Conservation (phyloP, 2,329 filamentous ascomycete species). For the Fusarium incarnatum region DNA sequence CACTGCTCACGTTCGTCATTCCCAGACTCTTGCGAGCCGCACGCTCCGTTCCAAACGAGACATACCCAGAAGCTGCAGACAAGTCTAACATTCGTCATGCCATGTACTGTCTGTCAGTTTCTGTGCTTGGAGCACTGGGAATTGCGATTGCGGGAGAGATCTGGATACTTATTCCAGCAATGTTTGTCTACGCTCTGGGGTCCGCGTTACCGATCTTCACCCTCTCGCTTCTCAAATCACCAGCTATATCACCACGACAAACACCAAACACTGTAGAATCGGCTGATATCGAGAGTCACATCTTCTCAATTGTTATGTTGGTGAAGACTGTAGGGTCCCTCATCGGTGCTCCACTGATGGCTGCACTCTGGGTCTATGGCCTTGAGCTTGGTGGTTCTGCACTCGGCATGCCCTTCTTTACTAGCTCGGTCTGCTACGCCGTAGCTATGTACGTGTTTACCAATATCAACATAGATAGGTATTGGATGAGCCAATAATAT, state of each 20-base stretch:
- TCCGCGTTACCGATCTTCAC: constrained; percentile 64
- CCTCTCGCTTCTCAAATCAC: constrained; percentile 60
- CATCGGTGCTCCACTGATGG: constrained; percentile 61
- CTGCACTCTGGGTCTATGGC: constrained; percentile 59
- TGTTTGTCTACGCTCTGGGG: constrained; percentile 61
- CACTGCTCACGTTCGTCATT: constrained; percentile 56
- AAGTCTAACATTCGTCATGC: constrained; percentile 35
- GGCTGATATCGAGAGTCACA: constrained; percentile 53
- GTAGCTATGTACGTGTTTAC: constrained; percentile 36
- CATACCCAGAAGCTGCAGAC: constrained; percentile 5
- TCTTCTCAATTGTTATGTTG: constrained; percentile 65
- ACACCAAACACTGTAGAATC: background rate
- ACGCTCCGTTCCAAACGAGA: background rate
- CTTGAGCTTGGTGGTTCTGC: constrained; percentile 52
- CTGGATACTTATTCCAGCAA: constrained; percentile 56
- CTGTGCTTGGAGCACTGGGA: constrained; percentile 54
- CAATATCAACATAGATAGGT: constrained; percentile 12
- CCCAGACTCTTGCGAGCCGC: constrained; percentile 51
- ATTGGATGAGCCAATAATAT: background rate
- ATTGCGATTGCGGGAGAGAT: constrained; percentile 56
- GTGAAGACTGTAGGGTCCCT: constrained; percentile 61
- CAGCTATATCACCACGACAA: constrained; percentile 47
- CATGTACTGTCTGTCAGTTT: constrained; percentile 37
- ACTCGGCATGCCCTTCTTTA: constrained; percentile 44
- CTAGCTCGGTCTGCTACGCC: constrained; percentile 40